Conservation (phyloP, 306 rosid species). For the Prinsepia uniflora region DNA sequence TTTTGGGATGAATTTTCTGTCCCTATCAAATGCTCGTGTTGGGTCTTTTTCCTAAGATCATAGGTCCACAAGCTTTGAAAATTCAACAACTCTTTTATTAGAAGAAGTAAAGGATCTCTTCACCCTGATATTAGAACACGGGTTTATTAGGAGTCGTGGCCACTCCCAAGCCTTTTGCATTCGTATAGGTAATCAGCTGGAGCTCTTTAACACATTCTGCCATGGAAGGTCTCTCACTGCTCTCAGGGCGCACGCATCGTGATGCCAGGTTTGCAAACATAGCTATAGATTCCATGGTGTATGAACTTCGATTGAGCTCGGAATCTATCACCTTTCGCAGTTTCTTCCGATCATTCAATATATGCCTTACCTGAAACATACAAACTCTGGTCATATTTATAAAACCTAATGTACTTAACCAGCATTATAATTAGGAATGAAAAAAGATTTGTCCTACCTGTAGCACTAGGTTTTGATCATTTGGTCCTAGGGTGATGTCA, state of each 20-base stretch:
- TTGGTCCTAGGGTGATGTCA: slow-evolving; percentile 85
- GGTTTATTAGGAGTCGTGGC: slow-evolving; percentile 25
- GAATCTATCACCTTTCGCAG: slow-evolving; percentile 81
- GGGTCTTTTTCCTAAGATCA: slow-evolving; percentile 24
- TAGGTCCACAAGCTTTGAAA: slow-evolving; percentile 16
- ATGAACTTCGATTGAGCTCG: slow-evolving; percentile 68
- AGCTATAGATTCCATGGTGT: slow-evolving; percentile 69
- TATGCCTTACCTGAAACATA: slow-evolving; percentile 60
- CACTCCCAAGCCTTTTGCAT: slow-evolving; percentile 63
- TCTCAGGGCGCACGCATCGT: slow-evolving; percentile 72
- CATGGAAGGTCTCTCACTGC: slow-evolving; percentile 83
- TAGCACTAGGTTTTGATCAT: slow-evolving; percentile 84
- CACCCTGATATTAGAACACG: slow-evolving; percentile 1
- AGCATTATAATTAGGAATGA: slow-evolving; percentile 1
- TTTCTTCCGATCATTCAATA: slow-evolving; percentile 73
- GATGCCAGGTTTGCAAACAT: slow-evolving; percentile 95
- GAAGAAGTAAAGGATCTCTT: slow-evolving; percentile 17
- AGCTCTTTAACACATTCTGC: slow-evolving; percentile 76
- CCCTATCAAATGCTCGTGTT: slow-evolving; percentile 23
- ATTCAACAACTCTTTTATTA: slow-evolving; percentile 20
- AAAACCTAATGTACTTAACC: neutral
- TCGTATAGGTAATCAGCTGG: slow-evolving; percentile 61
- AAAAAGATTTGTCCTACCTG: slow-evolving; percentile 48
- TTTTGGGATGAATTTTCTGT: slow-evolving; percentile 21
- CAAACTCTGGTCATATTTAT: neutral